Percentiles rank a stretch among this genome's conserved stretches.
Evolutionary conservation across 2,329 filamentous ascomycete genomes (phyloP).

Genomic region (Diaporthe citri): DNA sequence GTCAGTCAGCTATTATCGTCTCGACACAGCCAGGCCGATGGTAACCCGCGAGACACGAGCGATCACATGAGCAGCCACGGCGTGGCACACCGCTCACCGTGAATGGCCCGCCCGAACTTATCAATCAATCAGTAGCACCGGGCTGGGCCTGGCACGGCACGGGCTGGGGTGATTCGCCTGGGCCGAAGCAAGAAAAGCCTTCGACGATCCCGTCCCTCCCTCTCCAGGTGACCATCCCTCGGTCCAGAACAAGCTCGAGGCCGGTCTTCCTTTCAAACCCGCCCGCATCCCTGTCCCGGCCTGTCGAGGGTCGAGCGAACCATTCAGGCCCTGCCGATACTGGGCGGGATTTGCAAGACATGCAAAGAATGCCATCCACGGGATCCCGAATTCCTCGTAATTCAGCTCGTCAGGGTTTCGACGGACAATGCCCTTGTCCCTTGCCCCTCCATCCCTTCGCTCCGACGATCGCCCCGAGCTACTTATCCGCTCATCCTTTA

Average conservation of each 20-base stretch:
- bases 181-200: constrained; percentile 3
- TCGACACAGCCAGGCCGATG: constrained; percentile 21
- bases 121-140: constrained; percentile 27
- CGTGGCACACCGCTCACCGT: constrained; percentile 34
- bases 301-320: constrained; percentile 1
- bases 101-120: constrained; percentile 23
- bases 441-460: constrained; percentile 7
- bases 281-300: constrained; percentile 27
- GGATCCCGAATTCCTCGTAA: constrained; percentile 30
- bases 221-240: constrained; percentile 9
- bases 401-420: constrained; percentile 36
- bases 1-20: constrained; percentile 1
- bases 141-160: not conserved
- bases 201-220: constrained; percentile 5
- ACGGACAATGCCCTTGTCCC: constrained; percentile 19
- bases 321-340: constrained; percentile 15
- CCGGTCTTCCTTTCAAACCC: not conserved
- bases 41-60: constrained; percentile 25
- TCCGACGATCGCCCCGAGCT: constrained; percentile 30
- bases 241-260: constrained; percentile 30
- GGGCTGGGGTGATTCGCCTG: constrained; percentile 22
- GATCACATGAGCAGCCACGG: constrained; percentile 27
- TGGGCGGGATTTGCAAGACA: constrained; percentile 21
- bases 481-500: constrained; percentile 9
- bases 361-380: constrained; percentile 22